phyloP scores from a whole-genome alignment of 768 basidiomycete species.

The Strobilomyces echinocephalus region DNA sequence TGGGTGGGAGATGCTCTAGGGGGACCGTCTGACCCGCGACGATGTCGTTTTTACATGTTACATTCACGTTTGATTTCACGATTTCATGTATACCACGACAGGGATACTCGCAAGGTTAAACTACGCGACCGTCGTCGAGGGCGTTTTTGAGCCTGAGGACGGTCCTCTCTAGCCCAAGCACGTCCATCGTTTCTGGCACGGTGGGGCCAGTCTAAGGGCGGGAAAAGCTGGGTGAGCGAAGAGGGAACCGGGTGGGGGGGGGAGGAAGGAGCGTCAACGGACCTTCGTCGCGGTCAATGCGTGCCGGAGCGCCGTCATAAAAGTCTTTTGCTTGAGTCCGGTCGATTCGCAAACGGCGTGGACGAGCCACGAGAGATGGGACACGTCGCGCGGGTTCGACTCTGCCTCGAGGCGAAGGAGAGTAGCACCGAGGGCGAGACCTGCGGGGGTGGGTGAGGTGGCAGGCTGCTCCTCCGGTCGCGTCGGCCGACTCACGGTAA shows the following conservation, averaged over 20 bases:
- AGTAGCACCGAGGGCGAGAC: constrained; percentile 6
- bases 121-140: neutral
- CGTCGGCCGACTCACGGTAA: constrained; percentile 37
- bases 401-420: constrained; percentile 1
- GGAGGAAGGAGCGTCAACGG: neutral
- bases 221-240: neutral
- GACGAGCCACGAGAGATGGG: constrained; percentile 35
- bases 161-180: constrained; percentile 33
- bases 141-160: constrained; percentile 17
- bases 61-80: neutral
- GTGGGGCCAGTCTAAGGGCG: constrained; percentile 39
- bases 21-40: too few relatives aligned
- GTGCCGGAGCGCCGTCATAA: constrained; percentile 72
- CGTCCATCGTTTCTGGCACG: constrained; percentile 36
- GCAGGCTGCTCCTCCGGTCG: too few relatives aligned
- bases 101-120: too few relatives aligned
- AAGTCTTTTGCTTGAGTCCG: constrained; percentile 41
- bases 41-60: neutral
- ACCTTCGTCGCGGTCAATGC: constrained; percentile 84
- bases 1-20: constrained; percentile 85
- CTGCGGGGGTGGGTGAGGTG: neutral
- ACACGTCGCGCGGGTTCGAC: neutral
- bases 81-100: neutral
- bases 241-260: too few relatives aligned
- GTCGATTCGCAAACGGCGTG: constrained; percentile 41